Percentiles rank a stretch among this genome's conserved stretches.
Conservation (phyloP, 2,329 filamentous ascomycete genomes). For the Bisporella sp. region DNA sequence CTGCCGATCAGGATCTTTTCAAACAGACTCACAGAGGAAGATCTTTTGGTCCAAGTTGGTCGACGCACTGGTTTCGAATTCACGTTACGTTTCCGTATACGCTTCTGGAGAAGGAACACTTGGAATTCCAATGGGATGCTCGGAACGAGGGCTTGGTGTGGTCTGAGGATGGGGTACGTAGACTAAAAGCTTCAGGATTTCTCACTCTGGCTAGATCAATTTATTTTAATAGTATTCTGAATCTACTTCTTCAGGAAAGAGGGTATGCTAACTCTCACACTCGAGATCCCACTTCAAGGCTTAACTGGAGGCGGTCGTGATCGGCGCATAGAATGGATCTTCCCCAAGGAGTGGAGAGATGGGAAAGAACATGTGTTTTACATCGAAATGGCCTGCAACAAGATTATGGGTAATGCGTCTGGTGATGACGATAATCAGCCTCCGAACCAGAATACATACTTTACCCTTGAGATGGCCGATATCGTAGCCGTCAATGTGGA, state of each 20-base stretch:
- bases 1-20: constrained; percentile 27
- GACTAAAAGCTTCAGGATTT: no score
- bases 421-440: constrained; percentile 50
- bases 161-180: constrained; percentile 28
- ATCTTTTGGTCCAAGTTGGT: constrained; percentile 61
- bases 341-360: constrained; percentile 50
- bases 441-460: constrained; percentile 51
- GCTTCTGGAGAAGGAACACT: constrained; percentile 46
- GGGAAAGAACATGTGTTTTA: constrained; percentile 57
- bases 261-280: no score
- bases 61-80: constrained; percentile 65
- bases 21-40: constrained; percentile 52
- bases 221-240: no score
- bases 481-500: constrained; percentile 57
- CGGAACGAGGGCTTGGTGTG: constrained; percentile 55
- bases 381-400: constrained; percentile 65
- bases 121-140: constrained; percentile 64
- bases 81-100: constrained; percentile 49
- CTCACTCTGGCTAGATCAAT: no score
- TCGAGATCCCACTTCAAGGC: constrained; percentile 49
- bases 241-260: no score
- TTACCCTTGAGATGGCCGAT: constrained; percentile 47
- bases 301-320: constrained; percentile 54
- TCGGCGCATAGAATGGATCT: constrained; percentile 51
- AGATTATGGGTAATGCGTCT: constrained; percentile 56